Percentiles rank a stretch among this genome's conserved stretches.
phyloP scores from a whole-genome alignment of 1,284 basidiomycete genomes.

The Neolentinus lepideus region DNA sequence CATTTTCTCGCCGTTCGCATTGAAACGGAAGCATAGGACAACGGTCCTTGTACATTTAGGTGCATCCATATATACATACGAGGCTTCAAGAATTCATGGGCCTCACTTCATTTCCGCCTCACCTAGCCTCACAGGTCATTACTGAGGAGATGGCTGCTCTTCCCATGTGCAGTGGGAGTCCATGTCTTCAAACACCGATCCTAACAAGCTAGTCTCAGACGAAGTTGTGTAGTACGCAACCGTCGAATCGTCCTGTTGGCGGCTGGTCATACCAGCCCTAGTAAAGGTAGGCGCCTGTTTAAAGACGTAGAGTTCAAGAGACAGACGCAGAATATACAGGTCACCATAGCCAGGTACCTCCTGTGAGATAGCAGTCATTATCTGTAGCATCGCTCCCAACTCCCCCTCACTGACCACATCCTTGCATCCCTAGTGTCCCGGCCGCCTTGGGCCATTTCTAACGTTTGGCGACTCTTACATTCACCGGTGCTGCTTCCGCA shows the following conservation, averaged over 20 bases:
- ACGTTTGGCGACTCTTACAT: slow-evolving; percentile 14
- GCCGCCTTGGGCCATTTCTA: slow-evolving; percentile 5
- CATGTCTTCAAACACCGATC: neutral
- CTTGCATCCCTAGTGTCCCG: neutral
- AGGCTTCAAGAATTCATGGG: no score
- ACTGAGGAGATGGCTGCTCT: neutral
- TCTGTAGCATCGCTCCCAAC: neutral
- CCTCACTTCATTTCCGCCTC: no score
- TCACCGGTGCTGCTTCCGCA: slow-evolving; percentile 21
- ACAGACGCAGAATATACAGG: neutral
- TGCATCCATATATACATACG: no score
- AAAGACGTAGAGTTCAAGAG: neutral
- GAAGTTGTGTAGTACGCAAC: neutral
- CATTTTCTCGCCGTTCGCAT: no score
- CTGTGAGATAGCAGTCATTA: neutral
- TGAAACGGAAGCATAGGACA: no score
- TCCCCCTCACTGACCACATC: neutral
- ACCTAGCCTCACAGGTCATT: no score
- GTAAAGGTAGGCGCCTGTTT: neutral
- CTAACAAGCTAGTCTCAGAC: neutral
- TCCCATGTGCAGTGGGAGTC: neutral
- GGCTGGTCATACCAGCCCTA: neutral
- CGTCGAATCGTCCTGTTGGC: neutral
- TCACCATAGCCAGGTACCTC: neutral
- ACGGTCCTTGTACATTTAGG: no score